These are phyloP conservation scores for Bullera alba DNA, from an alignment of 768 basidiomycete genomes.

Conservation along the genomic window DNA sequence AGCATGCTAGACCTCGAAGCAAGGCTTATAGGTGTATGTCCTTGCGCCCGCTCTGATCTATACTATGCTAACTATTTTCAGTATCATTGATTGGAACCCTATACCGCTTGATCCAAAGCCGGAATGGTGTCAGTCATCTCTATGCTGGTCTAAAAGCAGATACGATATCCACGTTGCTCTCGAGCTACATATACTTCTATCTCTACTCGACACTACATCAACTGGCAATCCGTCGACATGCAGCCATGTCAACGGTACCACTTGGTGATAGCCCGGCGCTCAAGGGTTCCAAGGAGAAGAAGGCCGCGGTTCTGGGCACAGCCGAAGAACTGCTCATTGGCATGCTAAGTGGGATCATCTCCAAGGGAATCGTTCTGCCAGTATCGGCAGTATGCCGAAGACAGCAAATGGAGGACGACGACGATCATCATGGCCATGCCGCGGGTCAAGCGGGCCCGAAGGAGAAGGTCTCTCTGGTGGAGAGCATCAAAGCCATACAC, in stretches of 20 bases:
- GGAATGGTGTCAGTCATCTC: slow-evolving; percentile 11
- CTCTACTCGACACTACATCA: slow-evolving; percentile 26
- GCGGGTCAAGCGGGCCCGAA: neutral
- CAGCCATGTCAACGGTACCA: neutral
- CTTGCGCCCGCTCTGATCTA: neutral
- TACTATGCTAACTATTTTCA: neutral
- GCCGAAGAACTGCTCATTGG: slow-evolving; percentile 29
- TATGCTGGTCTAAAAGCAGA: slow-evolving; percentile 31
- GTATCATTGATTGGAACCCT: slow-evolving; percentile 26
- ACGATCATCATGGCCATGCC: slow-evolving; percentile 1
- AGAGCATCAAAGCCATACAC: slow-evolving; percentile 14
- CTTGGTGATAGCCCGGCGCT: slow-evolving; percentile 15
- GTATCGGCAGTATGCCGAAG: slow-evolving; percentile 30
- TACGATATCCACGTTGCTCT: slow-evolving; percentile 31
- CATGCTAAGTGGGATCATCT: slow-evolving; percentile 22
- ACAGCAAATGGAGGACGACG: slow-evolving; percentile 21
- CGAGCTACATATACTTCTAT: slow-evolving; percentile 35
- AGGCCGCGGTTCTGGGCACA: neutral
- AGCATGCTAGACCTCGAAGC: slow-evolving; percentile 16
- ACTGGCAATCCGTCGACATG: neutral
- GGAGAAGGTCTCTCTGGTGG: slow-evolving; percentile 3
- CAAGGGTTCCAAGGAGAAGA: slow-evolving; percentile 11
- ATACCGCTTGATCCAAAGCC: slow-evolving; percentile 14
- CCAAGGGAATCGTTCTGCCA: slow-evolving; percentile 32
- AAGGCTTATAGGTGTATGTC: slow-evolving; percentile 16